Conservation (phyloP, 2,329 filamentous ascomycete species). For the Botrytis sinoallii region DNA sequence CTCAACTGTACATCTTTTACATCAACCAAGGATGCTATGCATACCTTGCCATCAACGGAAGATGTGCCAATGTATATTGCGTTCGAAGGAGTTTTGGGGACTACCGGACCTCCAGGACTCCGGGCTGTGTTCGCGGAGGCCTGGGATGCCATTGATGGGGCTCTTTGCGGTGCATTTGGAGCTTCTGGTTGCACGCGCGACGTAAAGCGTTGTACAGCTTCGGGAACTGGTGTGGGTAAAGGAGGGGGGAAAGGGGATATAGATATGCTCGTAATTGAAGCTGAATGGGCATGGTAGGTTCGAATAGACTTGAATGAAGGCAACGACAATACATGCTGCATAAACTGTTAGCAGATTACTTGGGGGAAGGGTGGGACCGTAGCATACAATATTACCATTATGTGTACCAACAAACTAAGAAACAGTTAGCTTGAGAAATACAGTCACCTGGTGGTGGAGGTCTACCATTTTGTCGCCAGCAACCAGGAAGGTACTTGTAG, state of each 20-base stretch:
- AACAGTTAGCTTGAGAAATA: conserved; percentile 36
- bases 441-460: conserved; percentile 1
- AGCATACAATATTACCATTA: conserved; percentile 87
- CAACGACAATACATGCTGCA: conserved; percentile 78
- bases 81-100: conserved; percentile 74
- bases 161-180: conserved; percentile 29
- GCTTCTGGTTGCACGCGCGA: conserved; percentile 32
- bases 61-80: conserved; percentile 91
- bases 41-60: conserved; percentile 94
- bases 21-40: conserved; percentile 82
- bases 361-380: conserved; percentile 23
- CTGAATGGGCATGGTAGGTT: conserved; percentile 88
- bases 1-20: conserved; percentile 85
- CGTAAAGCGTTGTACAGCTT: conserved; percentile 38
- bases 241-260: conserved; percentile 81
- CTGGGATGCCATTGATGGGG: conserved; percentile 44
- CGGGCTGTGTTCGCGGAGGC: conserved; percentile 52
- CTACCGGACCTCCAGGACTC: conserved; percentile 53
- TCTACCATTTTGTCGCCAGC: conserved; percentile 94
- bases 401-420: conserved; percentile 84
- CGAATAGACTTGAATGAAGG: conserved; percentile 78
- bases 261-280: conserved; percentile 85
- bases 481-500: conserved; percentile 85
- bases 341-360: conserved; percentile 32
- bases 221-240: conserved; percentile 41